Conservation (phyloP, 768 basidiomycete genomes). For the Exsudoporus frostii region DNA sequence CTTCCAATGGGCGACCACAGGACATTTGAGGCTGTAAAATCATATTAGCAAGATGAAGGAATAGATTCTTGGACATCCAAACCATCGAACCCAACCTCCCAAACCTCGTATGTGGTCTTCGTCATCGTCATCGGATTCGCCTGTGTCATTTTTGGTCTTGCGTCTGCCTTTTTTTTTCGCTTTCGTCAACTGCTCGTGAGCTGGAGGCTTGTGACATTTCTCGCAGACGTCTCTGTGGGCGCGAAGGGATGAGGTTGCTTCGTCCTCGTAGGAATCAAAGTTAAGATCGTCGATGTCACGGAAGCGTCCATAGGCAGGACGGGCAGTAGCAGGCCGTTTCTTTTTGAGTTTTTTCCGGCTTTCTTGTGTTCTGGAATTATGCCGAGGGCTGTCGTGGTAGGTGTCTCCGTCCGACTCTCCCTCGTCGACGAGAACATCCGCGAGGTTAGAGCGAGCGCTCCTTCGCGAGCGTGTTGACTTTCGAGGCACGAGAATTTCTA, state of each 20-base stretch:
- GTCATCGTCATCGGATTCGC: slow-evolving; percentile 51
- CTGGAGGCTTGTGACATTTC: slow-evolving; percentile 61
- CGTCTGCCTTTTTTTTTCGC: slow-evolving; percentile 41
- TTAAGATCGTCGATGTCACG: slow-evolving; percentile 41
- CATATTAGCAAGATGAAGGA: slow-evolving; percentile 8
- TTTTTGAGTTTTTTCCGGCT: slow-evolving; percentile 21
- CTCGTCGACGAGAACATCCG: slow-evolving; percentile 26
- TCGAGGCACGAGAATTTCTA: slow-evolving; percentile 30
- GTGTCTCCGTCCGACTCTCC: slow-evolving; percentile 32
- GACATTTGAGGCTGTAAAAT: slow-evolving; percentile 63
- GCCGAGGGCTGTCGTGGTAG: slow-evolving; percentile 31
- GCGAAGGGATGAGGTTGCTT: slow-evolving; percentile 53
- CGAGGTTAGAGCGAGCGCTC: slow-evolving; percentile 35
- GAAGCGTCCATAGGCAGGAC: slow-evolving; percentile 50
- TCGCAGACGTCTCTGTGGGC: slow-evolving; percentile 66
- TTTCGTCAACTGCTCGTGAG: slow-evolving; percentile 50
- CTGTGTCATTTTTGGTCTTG: slow-evolving; percentile 41
- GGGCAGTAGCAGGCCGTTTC: slow-evolving; percentile 34
- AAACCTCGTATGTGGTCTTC: slow-evolving; percentile 45
- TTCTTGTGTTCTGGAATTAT: slow-evolving; percentile 2
- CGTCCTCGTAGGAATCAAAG: slow-evolving; percentile 48
- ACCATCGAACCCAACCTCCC: slow-evolving; percentile 89
- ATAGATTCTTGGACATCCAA: slow-evolving; percentile 19
- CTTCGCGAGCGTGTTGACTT: slow-evolving; percentile 50
- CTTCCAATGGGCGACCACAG: slow-evolving; percentile 72